These are phyloP conservation scores for Panicum miliaceum DNA, from an alignment of 176 grass and related monocot species.

Conservation along the genomic window DNA sequence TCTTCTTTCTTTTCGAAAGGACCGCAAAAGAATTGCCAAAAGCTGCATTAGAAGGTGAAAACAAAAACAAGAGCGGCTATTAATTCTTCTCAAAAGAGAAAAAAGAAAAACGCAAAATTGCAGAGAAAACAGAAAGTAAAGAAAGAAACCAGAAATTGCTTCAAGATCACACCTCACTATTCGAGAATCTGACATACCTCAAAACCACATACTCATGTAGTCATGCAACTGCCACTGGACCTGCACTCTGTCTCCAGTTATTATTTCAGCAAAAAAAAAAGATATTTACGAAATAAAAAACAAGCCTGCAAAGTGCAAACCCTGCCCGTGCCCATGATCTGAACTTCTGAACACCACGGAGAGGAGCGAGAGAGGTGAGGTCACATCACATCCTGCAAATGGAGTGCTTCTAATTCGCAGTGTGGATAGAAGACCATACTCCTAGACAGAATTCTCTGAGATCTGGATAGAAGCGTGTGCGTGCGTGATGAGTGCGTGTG, in stretches of 20 bases:
- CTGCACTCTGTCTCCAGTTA: background rate
- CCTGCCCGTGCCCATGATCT: constrained; percentile 18
- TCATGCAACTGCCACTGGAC: background rate
- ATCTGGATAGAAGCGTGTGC: background rate
- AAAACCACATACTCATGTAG: constrained; percentile 1
- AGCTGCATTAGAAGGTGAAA: too few relatives aligned
- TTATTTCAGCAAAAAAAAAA: background rate
- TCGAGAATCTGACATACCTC: background rate
- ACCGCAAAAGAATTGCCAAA: too few relatives aligned
- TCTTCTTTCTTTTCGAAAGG: background rate
- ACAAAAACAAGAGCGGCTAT: too few relatives aligned
- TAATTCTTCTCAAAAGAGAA: background rate
- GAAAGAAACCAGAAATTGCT: background rate
- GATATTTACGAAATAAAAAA: too few relatives aligned
- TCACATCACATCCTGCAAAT: constrained; percentile 23
- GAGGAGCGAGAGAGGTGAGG: background rate
- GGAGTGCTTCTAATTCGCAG: background rate
- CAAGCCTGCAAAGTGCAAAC: background rate
- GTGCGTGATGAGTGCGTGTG: constrained; percentile 1
- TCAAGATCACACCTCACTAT: background rate
- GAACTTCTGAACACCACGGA: background rate
- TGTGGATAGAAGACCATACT: too few relatives aligned
- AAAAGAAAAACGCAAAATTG: background rate
- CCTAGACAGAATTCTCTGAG: background rate
- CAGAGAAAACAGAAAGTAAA: background rate